Evolutionary conservation across 2,329 filamentous ascomycete species (phyloP).

Genomic region (Nemania diffusa): DNA sequence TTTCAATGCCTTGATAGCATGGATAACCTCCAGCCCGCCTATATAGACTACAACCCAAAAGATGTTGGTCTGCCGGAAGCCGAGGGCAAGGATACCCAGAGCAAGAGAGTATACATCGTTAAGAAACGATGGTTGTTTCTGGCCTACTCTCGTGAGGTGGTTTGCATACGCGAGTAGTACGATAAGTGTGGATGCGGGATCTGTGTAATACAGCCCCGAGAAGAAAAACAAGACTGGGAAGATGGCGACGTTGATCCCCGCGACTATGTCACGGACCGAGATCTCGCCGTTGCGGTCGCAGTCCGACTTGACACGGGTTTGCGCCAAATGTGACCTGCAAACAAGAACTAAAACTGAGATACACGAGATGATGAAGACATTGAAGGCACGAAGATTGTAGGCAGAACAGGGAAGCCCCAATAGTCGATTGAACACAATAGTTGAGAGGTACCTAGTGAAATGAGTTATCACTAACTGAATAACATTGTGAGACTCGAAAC

Average conservation of each 20-base stretch:
- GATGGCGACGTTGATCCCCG: conserved; percentile 80
- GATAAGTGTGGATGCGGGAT: conserved; percentile 81
- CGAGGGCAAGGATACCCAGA: conserved; percentile 73
- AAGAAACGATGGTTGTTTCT: conserved; percentile 46
- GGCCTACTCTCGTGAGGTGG: conserved; percentile 59
- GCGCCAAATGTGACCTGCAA: conserved; percentile 60
- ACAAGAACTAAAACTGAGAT: conserved; percentile 59
- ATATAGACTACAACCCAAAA: conserved; percentile 91
- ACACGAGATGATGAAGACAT: conserved; percentile 56
- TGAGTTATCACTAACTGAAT: conserved; percentile 38
- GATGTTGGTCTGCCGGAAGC: conserved; percentile 93
- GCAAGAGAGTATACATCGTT: conserved; percentile 60
- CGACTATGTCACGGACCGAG: conserved; percentile 63
- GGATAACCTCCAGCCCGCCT: conserved; percentile 68
- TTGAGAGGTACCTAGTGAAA: conserved; percentile 51
- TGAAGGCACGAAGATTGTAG: conserved; percentile 60
- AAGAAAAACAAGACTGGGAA: conserved; percentile 98
- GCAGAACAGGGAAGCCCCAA: conserved; percentile 52
- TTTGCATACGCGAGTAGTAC: conserved; percentile 77
- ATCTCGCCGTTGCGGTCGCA: conserved; percentile 34
- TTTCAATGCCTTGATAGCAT: conserved; percentile 59
- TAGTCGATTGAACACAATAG: conserved; percentile 53
- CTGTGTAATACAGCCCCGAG: conserved; percentile 93
- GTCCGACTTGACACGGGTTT: conserved; percentile 26
- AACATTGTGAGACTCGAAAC: conserved; percentile 43